phyloP scores from a whole-genome alignment of 768 basidiomycete species.

The Lentinus tigrinus region DNA sequence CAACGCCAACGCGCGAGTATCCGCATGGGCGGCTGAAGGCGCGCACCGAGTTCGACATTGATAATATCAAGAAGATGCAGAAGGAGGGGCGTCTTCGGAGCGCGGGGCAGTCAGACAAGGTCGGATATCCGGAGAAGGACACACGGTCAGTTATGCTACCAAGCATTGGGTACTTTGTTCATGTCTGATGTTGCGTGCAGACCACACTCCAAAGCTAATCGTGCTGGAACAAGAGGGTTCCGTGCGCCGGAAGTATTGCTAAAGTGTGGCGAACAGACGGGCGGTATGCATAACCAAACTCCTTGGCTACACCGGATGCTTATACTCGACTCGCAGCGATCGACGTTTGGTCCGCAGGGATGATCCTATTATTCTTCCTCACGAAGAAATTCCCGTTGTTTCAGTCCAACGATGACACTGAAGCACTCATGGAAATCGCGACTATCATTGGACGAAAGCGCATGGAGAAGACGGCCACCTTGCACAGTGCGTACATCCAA shows the following conservation, averaged over 20 bases:
- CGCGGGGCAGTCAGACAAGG: slow-evolving; percentile 56
- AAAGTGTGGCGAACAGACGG: slow-evolving; percentile 91
- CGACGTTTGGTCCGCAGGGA: slow-evolving; percentile 94
- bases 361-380: slow-evolving; percentile 90
- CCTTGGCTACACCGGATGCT: neutral
- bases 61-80: slow-evolving; percentile 56
- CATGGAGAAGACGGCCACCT: slow-evolving; percentile 81
- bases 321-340: slow-evolving; percentile 57
- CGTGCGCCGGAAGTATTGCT: slow-evolving; percentile 94
- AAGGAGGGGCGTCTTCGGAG: slow-evolving; percentile 58
- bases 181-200: slow-evolving; percentile 33
- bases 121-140: slow-evolving; percentile 79
- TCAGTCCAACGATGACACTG: slow-evolving; percentile 89
- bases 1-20: slow-evolving; percentile 51
- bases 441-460: slow-evolving; percentile 76
- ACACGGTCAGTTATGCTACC: slow-evolving; percentile 45
- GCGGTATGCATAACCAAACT: slow-evolving; percentile 61
- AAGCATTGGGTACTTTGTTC: too few relatives aligned
- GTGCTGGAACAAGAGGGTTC: slow-evolving; percentile 96
- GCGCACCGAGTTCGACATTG: slow-evolving; percentile 45
- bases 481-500: slow-evolving; percentile 66
- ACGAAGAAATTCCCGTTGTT: slow-evolving; percentile 92
- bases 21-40: slow-evolving; percentile 67
- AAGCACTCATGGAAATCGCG: slow-evolving; percentile 94
- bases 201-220: slow-evolving; percentile 86